Percentiles rank a stretch among this genome's conserved stretches.
Evolutionary conservation across 225 moss, liverwort and hornwort species (phyloP).

Genomic region (Bryoerythrophyllum caledonicum): DNA sequence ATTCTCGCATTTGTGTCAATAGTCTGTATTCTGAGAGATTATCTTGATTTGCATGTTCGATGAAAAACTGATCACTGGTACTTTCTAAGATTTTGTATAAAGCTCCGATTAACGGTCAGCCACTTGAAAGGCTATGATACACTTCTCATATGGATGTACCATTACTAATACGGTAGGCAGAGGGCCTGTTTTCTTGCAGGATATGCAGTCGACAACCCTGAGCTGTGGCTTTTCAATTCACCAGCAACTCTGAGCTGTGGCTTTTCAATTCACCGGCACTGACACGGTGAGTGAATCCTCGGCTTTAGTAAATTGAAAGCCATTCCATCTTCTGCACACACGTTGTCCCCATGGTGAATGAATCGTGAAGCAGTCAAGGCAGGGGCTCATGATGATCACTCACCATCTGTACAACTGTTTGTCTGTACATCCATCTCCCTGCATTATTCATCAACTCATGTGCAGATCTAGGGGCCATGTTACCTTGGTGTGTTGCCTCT

Average conservation of each 20-base stretch:
- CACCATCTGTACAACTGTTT: conserved; percentile 15
- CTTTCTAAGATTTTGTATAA: no score
- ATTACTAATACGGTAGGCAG: neutral
- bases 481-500: conserved; percentile 18
- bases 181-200: conserved; percentile 14
- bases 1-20: neutral
- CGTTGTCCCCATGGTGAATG: conserved; percentile 17
- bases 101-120: neutral
- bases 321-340: conserved; percentile 19
- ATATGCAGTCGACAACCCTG: conserved; percentile 31
- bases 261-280: conserved; percentile 1
- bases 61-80: neutral
- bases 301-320: conserved; percentile 6
- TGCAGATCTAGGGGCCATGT: conserved; percentile 21
- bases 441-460: conserved; percentile 24
- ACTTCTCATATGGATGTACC: neutral
- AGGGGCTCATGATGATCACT: conserved; percentile 26
- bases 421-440: conserved; percentile 26
- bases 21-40: neutral
- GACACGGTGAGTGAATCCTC: conserved; percentile 23
- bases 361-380: conserved; percentile 28
- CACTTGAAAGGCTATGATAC: neutral
- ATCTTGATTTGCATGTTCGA: neutral
- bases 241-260: neutral
- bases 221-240: conserved; percentile 19